These are phyloP conservation scores for Fusarium sp. DNA, from an alignment of 2,329 filamentous ascomycete genomes.

Conservation along the genomic window DNA sequence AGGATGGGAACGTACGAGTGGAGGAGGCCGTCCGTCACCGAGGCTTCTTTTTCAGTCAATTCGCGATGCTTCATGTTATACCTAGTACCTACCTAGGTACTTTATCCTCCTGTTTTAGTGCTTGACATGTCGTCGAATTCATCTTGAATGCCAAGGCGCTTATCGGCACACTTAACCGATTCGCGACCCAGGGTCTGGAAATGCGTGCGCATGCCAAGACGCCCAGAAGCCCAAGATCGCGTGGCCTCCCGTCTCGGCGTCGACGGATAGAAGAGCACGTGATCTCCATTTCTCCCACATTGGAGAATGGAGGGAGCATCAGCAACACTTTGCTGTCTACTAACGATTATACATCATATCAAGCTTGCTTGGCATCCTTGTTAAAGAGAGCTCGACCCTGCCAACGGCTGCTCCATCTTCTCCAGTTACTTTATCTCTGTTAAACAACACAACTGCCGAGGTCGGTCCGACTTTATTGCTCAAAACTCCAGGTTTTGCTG, in stretches of 20 bases:
- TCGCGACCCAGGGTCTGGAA: slow-evolving; percentile 31
- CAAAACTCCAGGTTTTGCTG: slow-evolving; percentile 21
- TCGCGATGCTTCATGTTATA: neutral
- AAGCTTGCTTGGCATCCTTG: neutral
- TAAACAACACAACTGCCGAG: slow-evolving; percentile 18
- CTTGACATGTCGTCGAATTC: slow-evolving; percentile 19
- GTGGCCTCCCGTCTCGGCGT: slow-evolving; percentile 24
- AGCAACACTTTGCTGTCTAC: no score
- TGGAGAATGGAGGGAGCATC: no score
- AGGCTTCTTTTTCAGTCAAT: slow-evolving; percentile 8
- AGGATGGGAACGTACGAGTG: slow-evolving; percentile 14
- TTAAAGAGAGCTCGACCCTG: slow-evolving; percentile 20
- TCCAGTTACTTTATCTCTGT: slow-evolving; percentile 23
- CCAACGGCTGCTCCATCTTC: slow-evolving; percentile 20
- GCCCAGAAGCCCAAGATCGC: slow-evolving; percentile 30
- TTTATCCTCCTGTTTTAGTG: neutral
- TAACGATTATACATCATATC: no score
- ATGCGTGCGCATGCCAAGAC: slow-evolving; percentile 29
- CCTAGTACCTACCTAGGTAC: no score
- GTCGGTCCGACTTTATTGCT: slow-evolving; percentile 10
- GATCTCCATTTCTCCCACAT: neutral
- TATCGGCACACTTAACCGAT: slow-evolving; percentile 44
- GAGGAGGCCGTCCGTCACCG: slow-evolving; percentile 1
- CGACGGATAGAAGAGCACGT: slow-evolving; percentile 11
- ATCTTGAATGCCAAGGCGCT: slow-evolving; percentile 39